phyloP scores from a whole-genome alignment of 192 early-diverging fungal species.

The Ramicandelaber brevisporus region DNA sequence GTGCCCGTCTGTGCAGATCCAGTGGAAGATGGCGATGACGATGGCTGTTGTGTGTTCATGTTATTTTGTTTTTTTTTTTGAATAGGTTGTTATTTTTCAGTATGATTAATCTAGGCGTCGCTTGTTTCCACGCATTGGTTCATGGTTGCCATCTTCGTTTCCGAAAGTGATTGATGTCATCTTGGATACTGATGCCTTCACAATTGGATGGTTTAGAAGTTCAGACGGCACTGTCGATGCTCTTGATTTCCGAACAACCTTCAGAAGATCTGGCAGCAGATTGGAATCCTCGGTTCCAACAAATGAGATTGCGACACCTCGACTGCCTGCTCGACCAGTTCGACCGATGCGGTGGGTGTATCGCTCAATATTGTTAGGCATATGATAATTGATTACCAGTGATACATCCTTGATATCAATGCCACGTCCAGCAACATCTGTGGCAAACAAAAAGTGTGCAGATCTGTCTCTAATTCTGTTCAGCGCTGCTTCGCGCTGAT shows the following conservation, averaged over 20 bases:
- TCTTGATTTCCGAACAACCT: no score
- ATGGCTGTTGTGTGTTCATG: no score
- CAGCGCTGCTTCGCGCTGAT: slow-evolving; percentile 78
- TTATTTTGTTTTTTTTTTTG: no score
- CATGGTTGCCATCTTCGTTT: no score
- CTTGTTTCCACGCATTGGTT: no score
- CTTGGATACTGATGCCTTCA: not conserved
- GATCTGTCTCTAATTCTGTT: slow-evolving; percentile 53
- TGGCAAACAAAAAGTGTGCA: slow-evolving; percentile 80
- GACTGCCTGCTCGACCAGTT: slow-evolving; percentile 89
- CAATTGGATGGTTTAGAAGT: slow-evolving; percentile 8
- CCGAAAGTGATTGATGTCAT: not conserved
- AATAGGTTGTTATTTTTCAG: no score
- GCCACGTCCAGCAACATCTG: slow-evolving; percentile 96
- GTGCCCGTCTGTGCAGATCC: no score
- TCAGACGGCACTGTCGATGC: slow-evolving; percentile 10
- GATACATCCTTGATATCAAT: slow-evolving; percentile 97
- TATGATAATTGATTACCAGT: slow-evolving; percentile 90
- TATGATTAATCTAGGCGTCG: no score
- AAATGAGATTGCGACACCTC: slow-evolving; percentile 78
- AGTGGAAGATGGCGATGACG: no score
- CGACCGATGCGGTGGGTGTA: slow-evolving; percentile 98
- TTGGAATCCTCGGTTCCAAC: slow-evolving; percentile 53
- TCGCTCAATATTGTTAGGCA: slow-evolving; percentile 95
- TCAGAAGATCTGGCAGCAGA: slow-evolving; percentile 59